A percentile compares a stretch with the other conserved stretches of the same genome.
Evolutionary conservation across 495 filamentous ascomycete genomes (phyloP).

Genomic region (Physcia stellaris): DNA sequence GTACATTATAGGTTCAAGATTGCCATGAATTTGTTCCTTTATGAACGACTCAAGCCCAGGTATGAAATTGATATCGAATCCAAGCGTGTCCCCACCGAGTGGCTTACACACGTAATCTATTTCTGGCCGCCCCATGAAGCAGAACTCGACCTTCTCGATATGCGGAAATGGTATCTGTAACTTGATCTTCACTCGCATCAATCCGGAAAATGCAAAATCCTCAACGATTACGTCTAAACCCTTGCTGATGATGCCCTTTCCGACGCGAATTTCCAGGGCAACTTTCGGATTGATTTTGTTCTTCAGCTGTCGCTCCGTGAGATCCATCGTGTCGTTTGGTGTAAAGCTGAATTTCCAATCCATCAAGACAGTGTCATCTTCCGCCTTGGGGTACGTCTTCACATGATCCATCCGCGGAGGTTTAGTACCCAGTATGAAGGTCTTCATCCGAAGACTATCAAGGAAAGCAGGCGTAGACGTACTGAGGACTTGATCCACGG

Average conservation of each 20-base stretch:
- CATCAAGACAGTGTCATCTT: constrained; percentile 93
- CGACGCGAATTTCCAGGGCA: constrained; percentile 81
- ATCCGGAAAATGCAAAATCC: constrained; percentile 85
- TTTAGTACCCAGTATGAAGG: constrained; percentile 85
- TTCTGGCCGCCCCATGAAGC: constrained; percentile 60
- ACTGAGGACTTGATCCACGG: constrained; percentile 90
- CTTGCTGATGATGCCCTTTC: constrained; percentile 90
- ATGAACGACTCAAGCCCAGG: constrained; percentile 89
- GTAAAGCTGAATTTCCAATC: constrained; percentile 99
- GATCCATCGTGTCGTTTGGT: constrained; percentile 80
- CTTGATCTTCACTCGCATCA: constrained; percentile 96
- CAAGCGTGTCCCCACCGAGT: constrained; percentile 84
- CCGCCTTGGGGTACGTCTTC: constrained; percentile 92
- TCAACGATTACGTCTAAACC: constrained; percentile 96
- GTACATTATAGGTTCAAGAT: constrained; percentile 92
- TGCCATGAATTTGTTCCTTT: constrained; percentile 86
- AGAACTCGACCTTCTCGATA: constrained; percentile 82
- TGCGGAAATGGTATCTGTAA: constrained; percentile 93
- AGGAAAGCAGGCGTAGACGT: constrained; percentile 82
- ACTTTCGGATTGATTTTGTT: constrained; percentile 96
- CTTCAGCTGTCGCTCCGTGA: constrained; percentile 80
- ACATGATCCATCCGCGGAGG: constrained; percentile 93
- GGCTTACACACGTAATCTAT: constrained; percentile 98
- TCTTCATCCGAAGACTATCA: constrained; percentile 82
- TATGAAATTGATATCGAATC: constrained; percentile 98